A percentile compares a stretch with the other conserved stretches of the same genome.
phyloP scores from a whole-genome alignment of 108 stramenopile genomes.

The Schizochytrium sp. region DNA sequence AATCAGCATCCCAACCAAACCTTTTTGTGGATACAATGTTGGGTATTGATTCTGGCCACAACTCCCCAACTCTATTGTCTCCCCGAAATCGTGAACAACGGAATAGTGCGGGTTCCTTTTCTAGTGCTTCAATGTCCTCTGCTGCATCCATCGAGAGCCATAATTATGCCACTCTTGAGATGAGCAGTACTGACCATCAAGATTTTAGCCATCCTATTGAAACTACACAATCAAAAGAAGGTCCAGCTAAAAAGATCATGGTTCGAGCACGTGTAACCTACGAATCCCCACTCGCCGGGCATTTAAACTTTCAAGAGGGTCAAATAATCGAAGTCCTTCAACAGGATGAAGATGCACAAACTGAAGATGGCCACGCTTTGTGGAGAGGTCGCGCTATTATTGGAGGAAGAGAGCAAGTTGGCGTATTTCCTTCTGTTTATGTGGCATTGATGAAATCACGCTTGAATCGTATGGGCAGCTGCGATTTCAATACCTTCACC shows the following conservation, averaged over 20 bases:
- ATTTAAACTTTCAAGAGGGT: conserved; percentile 11
- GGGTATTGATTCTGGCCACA: no score
- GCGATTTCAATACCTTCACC: neutral
- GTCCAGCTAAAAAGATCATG: neutral
- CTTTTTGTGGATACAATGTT: no score
- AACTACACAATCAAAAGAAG: no score
- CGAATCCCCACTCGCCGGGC: neutral
- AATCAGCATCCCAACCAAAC: no score
- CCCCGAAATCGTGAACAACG: neutral
- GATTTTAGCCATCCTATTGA: no score
- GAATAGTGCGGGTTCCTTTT: neutral
- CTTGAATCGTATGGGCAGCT: neutral
- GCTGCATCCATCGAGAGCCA: neutral
- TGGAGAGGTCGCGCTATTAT: conserved; percentile 35
- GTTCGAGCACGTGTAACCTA: conserved; percentile 46
- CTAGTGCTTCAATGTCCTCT: neutral
- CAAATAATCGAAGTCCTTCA: conserved; percentile 51
- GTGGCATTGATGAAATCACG: conserved; percentile 40
- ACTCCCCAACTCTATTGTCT: no score
- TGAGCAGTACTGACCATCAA: no score
- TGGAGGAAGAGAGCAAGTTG: neutral
- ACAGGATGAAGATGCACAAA: neutral
- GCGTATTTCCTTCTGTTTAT: conserved; percentile 13
- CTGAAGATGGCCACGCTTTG: neutral
- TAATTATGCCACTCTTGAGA: neutral